A percentile compares a stretch with the other conserved stretches of the same genome.
phyloP scores from a whole-genome alignment of 306 rosid species.

The Castanospermum australe region DNA sequence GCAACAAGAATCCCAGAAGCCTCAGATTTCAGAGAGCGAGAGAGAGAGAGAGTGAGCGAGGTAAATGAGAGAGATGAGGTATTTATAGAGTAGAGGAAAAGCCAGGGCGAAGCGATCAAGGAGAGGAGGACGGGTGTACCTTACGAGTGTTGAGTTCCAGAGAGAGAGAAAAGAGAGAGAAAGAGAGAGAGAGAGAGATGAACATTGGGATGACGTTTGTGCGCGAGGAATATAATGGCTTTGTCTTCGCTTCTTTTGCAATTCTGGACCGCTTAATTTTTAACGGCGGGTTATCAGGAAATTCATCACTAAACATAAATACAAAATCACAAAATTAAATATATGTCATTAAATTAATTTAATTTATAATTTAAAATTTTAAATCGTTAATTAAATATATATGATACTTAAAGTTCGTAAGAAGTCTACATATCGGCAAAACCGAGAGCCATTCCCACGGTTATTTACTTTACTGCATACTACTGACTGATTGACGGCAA shows the following conservation, averaged over 20 bases:
- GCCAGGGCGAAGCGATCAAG: neutral
- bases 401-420: no score
- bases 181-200: neutral
- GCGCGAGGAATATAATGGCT: slow-evolving; percentile 20
- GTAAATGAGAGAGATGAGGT: neutral
- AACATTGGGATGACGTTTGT: slow-evolving; percentile 18
- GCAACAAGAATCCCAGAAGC: slow-evolving; percentile 7
- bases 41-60: neutral
- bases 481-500: neutral
- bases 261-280: neutral
- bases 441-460: neutral
- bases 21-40: slow-evolving; percentile 14
- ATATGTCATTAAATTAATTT: no score
- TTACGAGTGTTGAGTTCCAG: neutral
- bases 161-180: neutral
- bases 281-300: neutral
- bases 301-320: no score
- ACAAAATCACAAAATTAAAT: no score
- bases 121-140: slow-evolving; percentile 29
- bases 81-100: neutral
- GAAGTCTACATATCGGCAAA: no score
- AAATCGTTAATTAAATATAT: no score
- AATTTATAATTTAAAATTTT: no score
- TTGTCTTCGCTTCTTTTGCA: neutral
- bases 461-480: neutral